Base-by-base conservation (phyloP, 176 grass and related monocot genomes). In the Lolium perenne region DNA sequence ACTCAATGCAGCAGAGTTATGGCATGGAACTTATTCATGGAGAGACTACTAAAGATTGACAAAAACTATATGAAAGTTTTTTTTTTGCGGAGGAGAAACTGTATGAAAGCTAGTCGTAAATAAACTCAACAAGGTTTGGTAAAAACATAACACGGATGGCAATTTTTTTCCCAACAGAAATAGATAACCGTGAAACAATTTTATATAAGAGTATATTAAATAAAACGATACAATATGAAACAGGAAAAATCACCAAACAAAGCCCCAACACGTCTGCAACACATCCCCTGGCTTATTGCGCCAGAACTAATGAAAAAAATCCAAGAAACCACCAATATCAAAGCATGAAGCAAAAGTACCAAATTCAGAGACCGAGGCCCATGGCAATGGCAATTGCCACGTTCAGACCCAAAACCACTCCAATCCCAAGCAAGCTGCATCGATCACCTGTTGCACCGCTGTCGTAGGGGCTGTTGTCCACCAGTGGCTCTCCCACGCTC, bases 401-500 rank as follows among this genome's bases (percentile, higher is more conserved):
- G 81, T 4, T 71, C 21, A 91, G 71, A 11, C 71, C 16, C 71
- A 85, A 3, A 61, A 61, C 71, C 54, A 88, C 43, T 10, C 69
- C 82, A 14, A 43, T 21, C 49, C 45, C 62, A 14, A 53, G 46
- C 8, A 74, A 62, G 80, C 84, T 66, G 80, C 43, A 85, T 15
- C 45, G 71, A 16, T 10, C 26, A 55, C 55, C 83, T 32, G 0
- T 38, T 18, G 88, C 86, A 6, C 93, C 88, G 29, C 96, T 95
- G 49, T 98, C 96, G 38, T 95, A 95, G 17, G 96, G 96, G 59
- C 89, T 95, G 79, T 95, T 95, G 82, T 98, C 95, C 85, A 94
- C 91, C 87, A 98, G 83, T 8, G 95, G 91, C 86, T 89, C 83
- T 56, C 76, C 87, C 14, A 47, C 89, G n/a, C 78, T 84, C 47